Evolutionary conservation across 495 filamentous ascomycete genomes (phyloP).

Genomic region (Alectoria sarmentosa): DNA sequence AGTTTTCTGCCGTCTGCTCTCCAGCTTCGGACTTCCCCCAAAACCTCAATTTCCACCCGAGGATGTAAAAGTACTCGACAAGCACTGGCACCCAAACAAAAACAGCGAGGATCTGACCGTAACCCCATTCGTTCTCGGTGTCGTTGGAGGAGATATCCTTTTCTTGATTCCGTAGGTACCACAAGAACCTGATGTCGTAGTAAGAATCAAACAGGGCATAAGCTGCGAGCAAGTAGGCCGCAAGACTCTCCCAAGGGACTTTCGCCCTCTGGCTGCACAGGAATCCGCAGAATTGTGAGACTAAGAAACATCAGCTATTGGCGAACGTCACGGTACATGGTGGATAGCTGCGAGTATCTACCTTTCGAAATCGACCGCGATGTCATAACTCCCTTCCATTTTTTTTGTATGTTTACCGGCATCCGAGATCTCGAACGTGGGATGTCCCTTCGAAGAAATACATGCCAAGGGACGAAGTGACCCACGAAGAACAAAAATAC

Average conservation of each 20-base stretch:
- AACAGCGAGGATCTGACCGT: constrained; percentile 4
- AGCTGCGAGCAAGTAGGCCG: constrained; percentile 1
- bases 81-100: constrained; percentile 6
- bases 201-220: constrained; percentile 3
- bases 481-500: constrained; percentile 3
- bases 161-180: constrained; percentile 7
- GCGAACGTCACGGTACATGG: background rate
- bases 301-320: background rate
- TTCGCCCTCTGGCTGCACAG: background rate
- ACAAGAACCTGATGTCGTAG: background rate
- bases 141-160: background rate
- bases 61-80: constrained; percentile 5
- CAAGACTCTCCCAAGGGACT: background rate
- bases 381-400: background rate
- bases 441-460: background rate
- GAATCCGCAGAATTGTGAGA: background rate
- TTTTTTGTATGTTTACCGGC: background rate
- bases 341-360: background rate
- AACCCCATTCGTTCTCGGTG: background rate
- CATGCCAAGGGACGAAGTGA: constrained; percentile 1
- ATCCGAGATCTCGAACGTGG: background rate
- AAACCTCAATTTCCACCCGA: background rate
- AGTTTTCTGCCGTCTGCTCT: constrained; percentile 4
- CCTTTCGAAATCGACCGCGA: background rate
- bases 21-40: constrained; percentile 1